These are phyloP conservation scores for Blastocrithidia nonstop DNA, from an alignment of 208 protist species.

Conservation along the genomic window DNA sequence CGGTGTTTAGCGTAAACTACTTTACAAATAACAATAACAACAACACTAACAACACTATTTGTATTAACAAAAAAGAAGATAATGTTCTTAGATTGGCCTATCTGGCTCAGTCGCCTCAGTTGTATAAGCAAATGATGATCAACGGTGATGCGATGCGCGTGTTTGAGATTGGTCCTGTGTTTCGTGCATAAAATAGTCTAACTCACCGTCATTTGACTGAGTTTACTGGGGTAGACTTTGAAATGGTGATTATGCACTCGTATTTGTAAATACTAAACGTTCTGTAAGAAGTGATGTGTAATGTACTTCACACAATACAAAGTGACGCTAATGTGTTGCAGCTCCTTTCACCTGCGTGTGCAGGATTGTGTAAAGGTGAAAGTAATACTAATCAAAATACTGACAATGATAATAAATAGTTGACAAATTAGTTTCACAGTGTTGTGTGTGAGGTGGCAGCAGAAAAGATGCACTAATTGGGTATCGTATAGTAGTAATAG, in stretches of 20 bases:
- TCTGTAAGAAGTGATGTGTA: conserved; percentile 86
- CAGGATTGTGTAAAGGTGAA: conserved; percentile 5
- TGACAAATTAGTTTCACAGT: background rate
- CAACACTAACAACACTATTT: background rate
- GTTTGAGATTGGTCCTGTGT: conserved; percentile 94
- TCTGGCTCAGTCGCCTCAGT: conserved; percentile 97
- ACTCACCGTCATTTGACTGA: conserved; percentile 99
- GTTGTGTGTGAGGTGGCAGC: conserved; percentile 21
- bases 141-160: conserved; percentile 87
- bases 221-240: conserved; percentile 97
- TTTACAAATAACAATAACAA: background rate
- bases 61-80: conserved; percentile 16
- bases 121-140: conserved; percentile 99
- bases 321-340: conserved; percentile 6
- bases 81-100: conserved; percentile 78
- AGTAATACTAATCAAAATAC: conserved; percentile 2
- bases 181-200: conserved; percentile 96
- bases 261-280: conserved; percentile 96
- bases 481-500: no score
- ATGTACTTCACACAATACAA: conserved; percentile 83
- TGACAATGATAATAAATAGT: background rate
- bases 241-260: conserved; percentile 94
- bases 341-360: conserved; percentile 6
- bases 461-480: conserved; percentile 9
- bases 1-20: background rate